Evolutionary conservation across 768 basidiomycete genomes (phyloP).

Genomic region (Pleurotus salmoneostramineus): DNA sequence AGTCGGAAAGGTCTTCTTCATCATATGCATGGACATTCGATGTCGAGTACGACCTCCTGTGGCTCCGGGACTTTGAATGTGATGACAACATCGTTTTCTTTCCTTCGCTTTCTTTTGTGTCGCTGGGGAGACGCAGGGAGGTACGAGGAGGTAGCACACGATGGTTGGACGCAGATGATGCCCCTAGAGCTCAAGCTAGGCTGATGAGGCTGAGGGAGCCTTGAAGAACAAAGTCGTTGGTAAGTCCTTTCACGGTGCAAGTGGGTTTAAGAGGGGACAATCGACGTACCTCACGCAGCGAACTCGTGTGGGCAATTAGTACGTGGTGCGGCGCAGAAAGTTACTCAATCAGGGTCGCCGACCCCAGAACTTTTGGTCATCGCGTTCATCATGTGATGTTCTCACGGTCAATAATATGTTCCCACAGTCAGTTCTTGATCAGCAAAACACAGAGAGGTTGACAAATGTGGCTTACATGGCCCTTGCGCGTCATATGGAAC

Average conservation of each 20-base stretch:
- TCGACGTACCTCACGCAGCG: background rate
- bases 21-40: background rate
- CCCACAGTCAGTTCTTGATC: background rate
- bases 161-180: too few species aligned
- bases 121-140: background rate
- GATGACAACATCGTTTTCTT: background rate
- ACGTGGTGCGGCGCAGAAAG: background rate
- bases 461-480: background rate
- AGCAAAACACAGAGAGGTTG: background rate
- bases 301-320: conserved; percentile 1
- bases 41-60: background rate
- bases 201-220: background rate
- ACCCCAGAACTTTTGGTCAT: background rate
- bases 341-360: conserved; percentile 1
- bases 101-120: background rate
- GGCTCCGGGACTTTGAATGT: background rate
- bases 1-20: background rate
- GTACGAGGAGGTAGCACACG: too few species aligned
- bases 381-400: background rate
- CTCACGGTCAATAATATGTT: background rate
- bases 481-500: background rate
- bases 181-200: too few species aligned
- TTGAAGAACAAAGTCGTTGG: background rate
- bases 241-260: background rate
- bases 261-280: background rate